Evolutionary conservation across 2,329 filamentous ascomycete species (phyloP).

Genomic region (Cordyceps farinosa): DNA sequence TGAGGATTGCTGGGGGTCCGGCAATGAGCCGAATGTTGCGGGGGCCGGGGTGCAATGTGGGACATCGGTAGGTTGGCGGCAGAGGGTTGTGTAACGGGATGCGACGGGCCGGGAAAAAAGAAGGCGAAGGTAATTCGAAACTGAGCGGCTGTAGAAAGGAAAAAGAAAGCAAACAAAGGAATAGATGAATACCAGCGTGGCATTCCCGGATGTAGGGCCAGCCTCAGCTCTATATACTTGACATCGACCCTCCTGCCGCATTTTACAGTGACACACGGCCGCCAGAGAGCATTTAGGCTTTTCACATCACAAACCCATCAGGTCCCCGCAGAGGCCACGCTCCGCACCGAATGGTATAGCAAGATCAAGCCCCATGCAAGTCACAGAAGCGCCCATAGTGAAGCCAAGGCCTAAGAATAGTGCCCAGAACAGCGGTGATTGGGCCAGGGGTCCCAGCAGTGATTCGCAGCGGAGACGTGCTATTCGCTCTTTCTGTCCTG

Average conservation of each 20-base stretch:
- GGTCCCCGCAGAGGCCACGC: not conserved
- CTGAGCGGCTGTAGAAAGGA: not conserved
- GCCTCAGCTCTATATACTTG: slow-evolving; percentile 7
- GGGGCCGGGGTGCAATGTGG: slow-evolving; percentile 3
- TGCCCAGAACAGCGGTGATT: not conserved
- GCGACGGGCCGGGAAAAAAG: no score
- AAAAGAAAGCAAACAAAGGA: not conserved
- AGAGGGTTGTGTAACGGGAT: not conserved
- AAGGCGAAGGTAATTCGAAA: not conserved
- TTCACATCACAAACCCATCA: not conserved
- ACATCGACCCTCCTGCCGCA: not conserved
- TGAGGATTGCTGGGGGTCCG: not conserved
- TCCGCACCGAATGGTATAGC: slow-evolving; percentile 5
- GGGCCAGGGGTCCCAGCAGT: not conserved
- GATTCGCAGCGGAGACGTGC: not conserved
- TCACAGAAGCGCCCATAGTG: slow-evolving; percentile 3
- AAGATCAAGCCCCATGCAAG: slow-evolving; percentile 5
- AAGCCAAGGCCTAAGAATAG: not conserved
- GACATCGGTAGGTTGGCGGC: not conserved
- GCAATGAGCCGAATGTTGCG: not conserved
- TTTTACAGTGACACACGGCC: not conserved
- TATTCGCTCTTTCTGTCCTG: not conserved
- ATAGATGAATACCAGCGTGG: not conserved
- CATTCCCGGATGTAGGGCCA: not conserved
- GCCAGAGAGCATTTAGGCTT: not conserved